A percentile compares a stretch with the other conserved stretches of the same genome.
phyloP scores from a whole-genome alignment of 129 eudicot species.

The Erigeron canadensis region DNA sequence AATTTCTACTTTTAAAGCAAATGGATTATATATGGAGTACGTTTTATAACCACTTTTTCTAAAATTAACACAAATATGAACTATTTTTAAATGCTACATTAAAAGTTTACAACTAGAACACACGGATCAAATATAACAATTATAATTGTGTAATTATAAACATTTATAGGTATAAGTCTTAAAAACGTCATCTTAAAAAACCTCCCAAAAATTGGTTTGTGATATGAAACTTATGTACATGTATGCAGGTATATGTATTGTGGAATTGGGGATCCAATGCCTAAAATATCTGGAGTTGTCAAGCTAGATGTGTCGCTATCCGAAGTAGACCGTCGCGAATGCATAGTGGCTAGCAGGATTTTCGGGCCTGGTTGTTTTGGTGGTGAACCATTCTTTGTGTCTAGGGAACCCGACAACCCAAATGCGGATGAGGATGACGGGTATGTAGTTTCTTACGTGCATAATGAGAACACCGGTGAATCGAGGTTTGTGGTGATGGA shows the following conservation, averaged over 20 bases:
- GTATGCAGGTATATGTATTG: conserved; percentile 54
- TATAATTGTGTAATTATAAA: no score
- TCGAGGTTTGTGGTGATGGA: conserved; percentile 83
- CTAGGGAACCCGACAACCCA: conserved; percentile 46
- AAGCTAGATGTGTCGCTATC: conserved; percentile 57
- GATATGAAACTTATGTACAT: neutral
- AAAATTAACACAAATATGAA: no score
- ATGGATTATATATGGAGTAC: no score
- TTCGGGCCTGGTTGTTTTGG: conserved; percentile 68
- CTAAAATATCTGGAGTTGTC: conserved; percentile 59
- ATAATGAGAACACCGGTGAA: conserved; percentile 57
- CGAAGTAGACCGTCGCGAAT: conserved; percentile 48
- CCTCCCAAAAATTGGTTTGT: no score
- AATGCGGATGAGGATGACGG: conserved; percentile 74
- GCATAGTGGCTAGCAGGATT: conserved; percentile 62
- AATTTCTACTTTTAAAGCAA: no score
- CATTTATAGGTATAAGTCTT: no score
- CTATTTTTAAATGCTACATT: no score
- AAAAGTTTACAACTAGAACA: no score
- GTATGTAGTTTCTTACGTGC: conserved; percentile 59
- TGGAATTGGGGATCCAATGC: conserved; percentile 75
- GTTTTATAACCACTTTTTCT: no score
- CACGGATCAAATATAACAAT: no score
- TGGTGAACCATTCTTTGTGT: conserved; percentile 80
- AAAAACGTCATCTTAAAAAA: no score